phyloP scores from a whole-genome alignment of 116 monocot genomes.

The Phalaenopsis hybrid region DNA sequence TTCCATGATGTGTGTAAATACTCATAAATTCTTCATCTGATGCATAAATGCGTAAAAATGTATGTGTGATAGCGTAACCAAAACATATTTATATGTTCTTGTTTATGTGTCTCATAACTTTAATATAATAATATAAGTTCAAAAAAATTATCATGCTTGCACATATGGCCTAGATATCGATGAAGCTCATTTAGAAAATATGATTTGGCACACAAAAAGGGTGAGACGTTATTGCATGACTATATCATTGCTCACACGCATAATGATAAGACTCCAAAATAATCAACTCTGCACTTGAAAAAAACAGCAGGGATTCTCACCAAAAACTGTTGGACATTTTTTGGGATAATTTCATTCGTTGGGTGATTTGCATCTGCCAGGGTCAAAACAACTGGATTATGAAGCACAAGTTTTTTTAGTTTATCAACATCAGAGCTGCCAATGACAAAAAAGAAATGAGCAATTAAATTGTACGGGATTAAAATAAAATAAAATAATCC shows the following conservation, averaged over 20 bases:
- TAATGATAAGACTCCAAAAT: neutral
- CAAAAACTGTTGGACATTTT: slow-evolving; percentile 79
- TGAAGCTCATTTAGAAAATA: neutral
- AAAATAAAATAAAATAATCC: neutral
- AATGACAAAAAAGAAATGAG: slow-evolving; percentile 15
- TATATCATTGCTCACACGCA: neutral
- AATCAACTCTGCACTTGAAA: neutral
- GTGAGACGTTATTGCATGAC: neutral
- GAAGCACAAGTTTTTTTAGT: slow-evolving; percentile 88
- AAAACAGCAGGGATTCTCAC: slow-evolving; percentile 25
- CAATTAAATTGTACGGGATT: neutral
- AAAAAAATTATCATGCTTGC: neutral
- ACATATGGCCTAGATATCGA: neutral
- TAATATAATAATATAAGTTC: neutral
- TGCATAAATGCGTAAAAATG: neutral
- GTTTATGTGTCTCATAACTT: neutral
- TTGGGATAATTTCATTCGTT: slow-evolving; percentile 65
- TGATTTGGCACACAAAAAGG: neutral
- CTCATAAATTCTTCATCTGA: neutral
- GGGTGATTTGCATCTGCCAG: slow-evolving; percentile 50
- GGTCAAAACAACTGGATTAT: slow-evolving; percentile 79
- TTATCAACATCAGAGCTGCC: slow-evolving; percentile 79
- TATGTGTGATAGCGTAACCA: neutral
- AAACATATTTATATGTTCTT: neutral
- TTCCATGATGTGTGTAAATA: neutral